Base-by-base conservation (phyloP, 2,329 filamentous ascomycete species). In the Ophiosphaerella herpotricha region DNA sequence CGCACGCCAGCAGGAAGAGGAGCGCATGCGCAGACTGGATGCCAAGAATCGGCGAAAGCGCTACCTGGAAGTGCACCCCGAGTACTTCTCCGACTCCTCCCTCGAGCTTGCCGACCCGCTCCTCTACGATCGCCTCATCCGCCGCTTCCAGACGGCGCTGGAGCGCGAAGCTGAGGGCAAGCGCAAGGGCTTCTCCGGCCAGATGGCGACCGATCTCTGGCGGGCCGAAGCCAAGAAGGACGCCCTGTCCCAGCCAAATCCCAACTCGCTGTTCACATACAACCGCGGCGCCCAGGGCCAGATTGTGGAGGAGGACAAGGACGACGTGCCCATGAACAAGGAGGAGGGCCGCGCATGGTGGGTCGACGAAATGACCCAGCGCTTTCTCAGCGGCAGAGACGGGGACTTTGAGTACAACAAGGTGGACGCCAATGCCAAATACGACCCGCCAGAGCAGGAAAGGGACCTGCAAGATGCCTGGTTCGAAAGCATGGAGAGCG, bases 91-190 rank as follows among this genome's bases (percentile, higher is more conserved):
- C 39, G 76, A 77, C 43, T 61, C 81, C 39, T 79, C 80, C 46
- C 82, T 87, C 52, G 85, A 87, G 72, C 79, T 86, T 60, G 84
- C 82, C 70, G 82, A 94, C 73, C 90, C 91, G 1, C 77, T 93
- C 7, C 82, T 95, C 29, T 96, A 96, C 77, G 89, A 95, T 71
- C 82, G 84, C 45, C 80, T 95, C 21, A 83, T 96, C 52, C 85
- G 90, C 44, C 85, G 84, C 43, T 92, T 91, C 70, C 89, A 92
- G 58, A 86, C 86, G 1, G 76, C 86, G 2, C 78, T 80, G 4
- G 90, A 96, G 74, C 84, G 90, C 45, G 85, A 91, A 67, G 81
- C 81, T 6, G 89, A 93, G 61, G 88, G 86, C 7, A 84, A 84
- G 37, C 76, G 78, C 7, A 91, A 91, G 67, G 91, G 91, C 9